Evolutionary conservation across 495 filamentous ascomycete genomes (phyloP).

Genomic region (Evernia prunastri): DNA sequence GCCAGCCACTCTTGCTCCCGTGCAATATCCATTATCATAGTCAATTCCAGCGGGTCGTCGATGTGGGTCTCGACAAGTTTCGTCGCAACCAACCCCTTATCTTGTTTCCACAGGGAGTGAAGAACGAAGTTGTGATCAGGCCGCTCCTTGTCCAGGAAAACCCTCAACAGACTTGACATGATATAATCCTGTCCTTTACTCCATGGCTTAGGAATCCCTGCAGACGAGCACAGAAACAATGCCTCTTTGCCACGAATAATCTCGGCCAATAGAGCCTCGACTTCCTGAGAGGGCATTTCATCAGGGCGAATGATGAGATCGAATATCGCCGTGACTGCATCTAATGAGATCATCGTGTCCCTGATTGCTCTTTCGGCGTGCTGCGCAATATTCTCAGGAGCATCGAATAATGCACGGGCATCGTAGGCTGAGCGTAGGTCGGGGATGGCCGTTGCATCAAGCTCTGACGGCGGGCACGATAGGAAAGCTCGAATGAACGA

Average conservation of each 20-base stretch:
- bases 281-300: conserved; percentile 33
- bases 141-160: conserved; percentile 56
- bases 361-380: conserved; percentile 68
- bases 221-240: conserved; percentile 73
- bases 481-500: conserved; percentile 82
- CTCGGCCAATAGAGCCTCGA: conserved; percentile 44
- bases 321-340: conserved; percentile 76
- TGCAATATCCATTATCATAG: conserved; percentile 75
- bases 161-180: conserved; percentile 52
- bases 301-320: conserved; percentile 49
- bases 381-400: conserved; percentile 60
- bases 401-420: conserved; percentile 65
- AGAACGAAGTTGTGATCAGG: conserved; percentile 76
- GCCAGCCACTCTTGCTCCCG: conserved; percentile 74
- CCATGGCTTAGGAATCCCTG: conserved; percentile 62
- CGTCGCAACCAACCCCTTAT: conserved; percentile 72
- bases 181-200: conserved; percentile 54
- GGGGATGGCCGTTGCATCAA: conserved; percentile 78
- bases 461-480: conserved; percentile 57
- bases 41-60: conserved; percentile 65
- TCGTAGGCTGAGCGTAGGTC: conserved; percentile 72
- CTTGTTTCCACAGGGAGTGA: conserved; percentile 80
- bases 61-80: conserved; percentile 74
- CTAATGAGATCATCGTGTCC: conserved; percentile 81
- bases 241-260: conserved; percentile 63